Percentiles rank a stretch among this genome's conserved stretches.
Evolutionary conservation across 306 rosid genomes (phyloP).

Genomic region (Neltuma alba): DNA sequence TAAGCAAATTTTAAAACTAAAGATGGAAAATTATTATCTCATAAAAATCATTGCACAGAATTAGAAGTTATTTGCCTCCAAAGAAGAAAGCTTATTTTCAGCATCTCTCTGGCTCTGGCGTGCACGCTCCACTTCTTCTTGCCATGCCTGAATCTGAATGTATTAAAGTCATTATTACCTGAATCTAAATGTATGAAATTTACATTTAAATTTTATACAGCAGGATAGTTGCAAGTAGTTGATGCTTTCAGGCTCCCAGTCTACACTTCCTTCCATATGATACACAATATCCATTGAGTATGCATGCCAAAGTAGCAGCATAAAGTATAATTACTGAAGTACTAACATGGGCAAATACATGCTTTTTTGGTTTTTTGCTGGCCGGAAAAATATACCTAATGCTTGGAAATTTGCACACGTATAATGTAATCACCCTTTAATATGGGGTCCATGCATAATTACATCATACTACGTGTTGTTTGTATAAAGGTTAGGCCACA

Average conservation of each 20-base stretch:
- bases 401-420: background rate
- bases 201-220: background rate
- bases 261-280: background rate
- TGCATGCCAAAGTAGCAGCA: background rate
- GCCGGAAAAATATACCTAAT: background rate
- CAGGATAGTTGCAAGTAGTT: background rate
- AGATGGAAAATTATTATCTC: conserved; percentile 22
- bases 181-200: conserved; percentile 48
- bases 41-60: conserved; percentile 30
- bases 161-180: conserved; percentile 45
- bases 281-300: background rate
- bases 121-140: conserved; percentile 96
- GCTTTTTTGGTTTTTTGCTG: background rate
- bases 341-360: background rate
- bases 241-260: background rate
- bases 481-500: conserved; percentile 1
- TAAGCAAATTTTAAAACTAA: conserved; percentile 29
- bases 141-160: conserved; percentile 90
- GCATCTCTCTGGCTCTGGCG: conserved; percentile 97
- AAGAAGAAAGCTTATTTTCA: conserved; percentile 83
- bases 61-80: conserved; percentile 61
- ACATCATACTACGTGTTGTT: background rate
- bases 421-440: background rate
- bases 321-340: background rate
- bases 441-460: background rate